Evolutionary conservation across 2,329 filamentous ascomycete genomes (phyloP), one percentile per base, ranked within the genome.

Genomic region (Talaromyces sp.): DNA sequence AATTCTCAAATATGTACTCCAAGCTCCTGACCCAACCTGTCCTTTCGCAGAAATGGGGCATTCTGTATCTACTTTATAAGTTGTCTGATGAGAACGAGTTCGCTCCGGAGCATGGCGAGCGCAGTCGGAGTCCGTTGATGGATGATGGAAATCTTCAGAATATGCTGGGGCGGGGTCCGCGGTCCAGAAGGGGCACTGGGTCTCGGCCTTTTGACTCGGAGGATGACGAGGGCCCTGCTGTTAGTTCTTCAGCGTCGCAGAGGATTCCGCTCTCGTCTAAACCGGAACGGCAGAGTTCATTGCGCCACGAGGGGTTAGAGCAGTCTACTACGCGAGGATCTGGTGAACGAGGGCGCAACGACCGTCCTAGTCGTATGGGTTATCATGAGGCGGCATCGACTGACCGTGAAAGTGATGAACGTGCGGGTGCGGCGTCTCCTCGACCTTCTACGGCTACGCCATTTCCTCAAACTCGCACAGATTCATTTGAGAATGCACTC

Each of bases 1-100:
- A 87, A 56, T 96, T 97, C 74, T 88, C 91, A 20, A 95, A 96
- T 67, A 82, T 99, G 24, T 96, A 97, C 74, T 91, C 90, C 30
- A 84, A 91, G 51, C 82, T 99, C 16, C 80, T 97, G 22, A 89
- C 90, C n/a, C 86, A 97, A 60, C 92, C 92, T 0, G 92, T 97
- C 5, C 81, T 99, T 40, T 89, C 90, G 65, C 89, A 96, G 73
- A 99, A 99, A 82, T 97, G 92, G 91, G 91, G 89, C 3, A 97
- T 99, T 60, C 80, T 99, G 17, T 95, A 95, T 70, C 85, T 99
- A 37, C 83, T 99, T 37, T 89, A 94, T 70, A 86, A 90, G 64
- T 82, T 97, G 43, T 86, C 90, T 83, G 44, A 70, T n/a, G 60
- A 57, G n/a, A 48, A 58, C 8, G 62, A 65, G 27, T 61, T 56